These are phyloP conservation scores for Solanum medicagineum DNA, from an alignment of 257 asterid genomes.

Conservation along the genomic window DNA sequence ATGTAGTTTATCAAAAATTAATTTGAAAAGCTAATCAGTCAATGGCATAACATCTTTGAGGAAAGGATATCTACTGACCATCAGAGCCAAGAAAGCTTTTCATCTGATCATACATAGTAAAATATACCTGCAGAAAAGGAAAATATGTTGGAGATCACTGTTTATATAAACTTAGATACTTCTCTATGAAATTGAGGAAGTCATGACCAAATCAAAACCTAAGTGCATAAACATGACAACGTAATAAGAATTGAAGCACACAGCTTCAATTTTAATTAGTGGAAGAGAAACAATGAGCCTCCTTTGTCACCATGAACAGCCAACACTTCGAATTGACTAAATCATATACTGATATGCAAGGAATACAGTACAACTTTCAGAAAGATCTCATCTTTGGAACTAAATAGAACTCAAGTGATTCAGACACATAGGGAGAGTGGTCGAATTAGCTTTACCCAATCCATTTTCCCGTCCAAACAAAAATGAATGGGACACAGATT, in stretches of 20 bases:
- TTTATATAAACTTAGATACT: neutral
- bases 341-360: neutral
- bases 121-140: slow-evolving; percentile 65
- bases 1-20: neutral
- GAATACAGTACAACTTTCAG: neutral
- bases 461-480: neutral
- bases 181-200: neutral
- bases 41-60: neutral
- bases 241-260: neutral
- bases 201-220: neutral
- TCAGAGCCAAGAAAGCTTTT: slow-evolving; percentile 63
- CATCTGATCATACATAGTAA: slow-evolving; percentile 82
- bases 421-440: neutral
- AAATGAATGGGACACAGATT: neutral
- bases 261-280: neutral
- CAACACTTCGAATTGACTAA: neutral
- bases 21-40: neutral
- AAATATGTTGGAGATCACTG: neutral
- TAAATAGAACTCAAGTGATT: neutral
- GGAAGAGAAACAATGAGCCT: neutral
- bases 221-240: neutral
- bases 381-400: neutral
- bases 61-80: slow-evolving; percentile 45
- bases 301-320: neutral
- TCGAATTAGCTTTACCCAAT: neutral